Conservation (phyloP, 345 rosid genomes). For the Salix brachista region DNA sequence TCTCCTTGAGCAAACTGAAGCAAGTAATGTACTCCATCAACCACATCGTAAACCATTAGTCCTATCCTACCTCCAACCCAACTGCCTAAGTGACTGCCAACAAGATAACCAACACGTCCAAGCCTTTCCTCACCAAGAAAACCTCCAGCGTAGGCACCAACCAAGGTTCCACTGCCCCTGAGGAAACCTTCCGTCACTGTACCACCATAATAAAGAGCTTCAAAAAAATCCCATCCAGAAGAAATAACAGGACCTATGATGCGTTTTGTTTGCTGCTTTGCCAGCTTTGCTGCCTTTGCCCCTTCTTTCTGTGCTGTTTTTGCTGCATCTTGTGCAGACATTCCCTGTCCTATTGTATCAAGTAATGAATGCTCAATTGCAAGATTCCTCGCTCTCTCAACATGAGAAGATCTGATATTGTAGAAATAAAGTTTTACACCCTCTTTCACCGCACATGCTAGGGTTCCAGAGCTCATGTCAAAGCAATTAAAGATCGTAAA, state of each 20-base stretch:
- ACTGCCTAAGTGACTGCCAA: constrained; percentile 87
- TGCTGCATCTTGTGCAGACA: constrained; percentile 61
- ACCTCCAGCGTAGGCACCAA: constrained; percentile 85
- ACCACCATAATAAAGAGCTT: constrained; percentile 87
- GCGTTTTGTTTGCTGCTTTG: constrained; percentile 65
- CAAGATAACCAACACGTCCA: constrained; percentile 83
- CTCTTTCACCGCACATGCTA: constrained; percentile 80
- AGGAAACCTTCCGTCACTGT: constrained; percentile 76
- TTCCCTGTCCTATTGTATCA: constrained; percentile 61
- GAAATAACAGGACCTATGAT: constrained; percentile 87
- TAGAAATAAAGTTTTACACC: constrained; percentile 85
- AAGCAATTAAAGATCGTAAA: constrained; percentile 82
- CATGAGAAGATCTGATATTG: constrained; percentile 73
- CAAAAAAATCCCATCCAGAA: constrained; percentile 95
- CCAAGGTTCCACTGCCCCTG: constrained; percentile 81
- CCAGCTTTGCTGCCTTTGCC: constrained; percentile 81
- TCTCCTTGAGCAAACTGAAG: constrained; percentile 40
- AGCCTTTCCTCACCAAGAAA: constrained; percentile 69
- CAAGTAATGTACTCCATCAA: constrained; percentile 60
- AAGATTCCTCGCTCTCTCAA: constrained; percentile 53
- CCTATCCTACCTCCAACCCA: constrained; percentile 97
- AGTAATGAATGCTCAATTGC: constrained; percentile 68
- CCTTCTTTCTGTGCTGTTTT: constrained; percentile 72
- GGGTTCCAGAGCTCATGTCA: constrained; percentile 81
- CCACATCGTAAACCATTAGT: constrained; percentile 84